Conservation (phyloP, 2,329 filamentous ascomycete species). For the Aschersonia sp. region DNA sequence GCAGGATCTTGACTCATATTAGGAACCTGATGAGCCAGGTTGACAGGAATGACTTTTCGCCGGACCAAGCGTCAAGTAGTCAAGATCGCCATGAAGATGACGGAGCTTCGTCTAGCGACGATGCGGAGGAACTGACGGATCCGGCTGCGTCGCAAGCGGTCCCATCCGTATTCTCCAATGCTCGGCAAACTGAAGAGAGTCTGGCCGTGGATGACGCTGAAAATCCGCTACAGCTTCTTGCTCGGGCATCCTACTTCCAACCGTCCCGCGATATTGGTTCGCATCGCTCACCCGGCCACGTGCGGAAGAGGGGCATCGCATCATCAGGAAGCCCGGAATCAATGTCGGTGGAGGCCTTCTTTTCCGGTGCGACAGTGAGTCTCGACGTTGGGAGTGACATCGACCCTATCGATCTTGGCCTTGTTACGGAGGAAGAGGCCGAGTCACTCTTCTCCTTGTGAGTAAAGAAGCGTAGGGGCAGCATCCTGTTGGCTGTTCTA, state of each 20-base stretch:
- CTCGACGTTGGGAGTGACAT: too few species aligned
- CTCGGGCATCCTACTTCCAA: constrained; percentile 39
- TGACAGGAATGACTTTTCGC: constrained; percentile 7
- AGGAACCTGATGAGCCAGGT: constrained; percentile 22
- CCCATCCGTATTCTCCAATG: constrained; percentile 4
- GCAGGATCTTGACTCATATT: constrained; percentile 28
- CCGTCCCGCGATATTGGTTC: too few species aligned
- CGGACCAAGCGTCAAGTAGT: constrained; percentile 2
- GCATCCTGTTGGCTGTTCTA: too few species aligned
- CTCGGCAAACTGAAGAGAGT: constrained; percentile 27
- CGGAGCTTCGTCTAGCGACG: constrained; percentile 3
- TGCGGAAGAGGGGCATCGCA: too few species aligned
- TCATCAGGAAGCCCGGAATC: too few species aligned
- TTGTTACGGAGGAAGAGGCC: too few species aligned
- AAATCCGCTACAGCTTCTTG: constrained; percentile 59
- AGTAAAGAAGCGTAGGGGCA: too few species aligned
- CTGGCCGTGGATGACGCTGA: constrained; percentile 58
- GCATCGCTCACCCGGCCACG: too few species aligned
- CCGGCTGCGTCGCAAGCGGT: constrained; percentile 2
- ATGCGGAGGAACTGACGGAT: constrained; percentile 12
- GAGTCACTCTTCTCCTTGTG: too few species aligned
- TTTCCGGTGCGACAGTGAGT: too few species aligned
- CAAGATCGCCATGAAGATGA: constrained; percentile 16
- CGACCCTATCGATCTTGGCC: too few species aligned
- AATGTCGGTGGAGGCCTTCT: too few species aligned